phyloP scores from a whole-genome alignment of 1,284 basidiomycete genomes.

The Pascua sp. region DNA sequence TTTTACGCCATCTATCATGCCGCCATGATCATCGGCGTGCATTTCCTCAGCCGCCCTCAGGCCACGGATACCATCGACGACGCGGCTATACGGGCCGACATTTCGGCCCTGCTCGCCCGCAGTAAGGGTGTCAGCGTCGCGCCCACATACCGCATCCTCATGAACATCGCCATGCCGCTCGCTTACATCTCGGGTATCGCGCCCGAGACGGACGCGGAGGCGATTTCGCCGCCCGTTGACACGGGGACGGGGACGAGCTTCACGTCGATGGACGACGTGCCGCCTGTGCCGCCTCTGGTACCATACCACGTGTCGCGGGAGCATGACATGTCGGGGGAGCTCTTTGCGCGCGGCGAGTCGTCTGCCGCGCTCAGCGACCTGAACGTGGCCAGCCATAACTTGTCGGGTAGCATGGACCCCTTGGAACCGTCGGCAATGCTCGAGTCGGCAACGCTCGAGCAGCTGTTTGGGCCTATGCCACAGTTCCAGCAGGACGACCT shows the following conservation, averaged over 20 bases:
- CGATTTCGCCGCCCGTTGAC: no score
- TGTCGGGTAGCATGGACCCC: no score
- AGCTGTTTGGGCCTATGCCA: conserved; percentile 12
- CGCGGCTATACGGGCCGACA: no score
- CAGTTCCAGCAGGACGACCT: background rate
- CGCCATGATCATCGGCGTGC: conserved; percentile 18
- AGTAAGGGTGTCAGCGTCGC: conserved; percentile 11
- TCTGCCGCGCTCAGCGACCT: background rate
- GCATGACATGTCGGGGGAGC: no score
- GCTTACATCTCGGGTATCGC: conserved; percentile 16
- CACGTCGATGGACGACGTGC: no score
- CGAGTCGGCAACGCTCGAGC: conserved; percentile 2
- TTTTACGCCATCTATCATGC: conserved; percentile 21
- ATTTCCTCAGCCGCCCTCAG: conserved; percentile 16
- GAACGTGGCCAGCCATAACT: no score
- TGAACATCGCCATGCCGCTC: conserved; percentile 23
- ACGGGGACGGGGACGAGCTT: no score
- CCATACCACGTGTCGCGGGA: no score
- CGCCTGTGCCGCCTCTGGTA: no score
- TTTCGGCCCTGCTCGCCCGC: conserved; percentile 4
- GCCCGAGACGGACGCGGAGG: conserved; percentile 4
- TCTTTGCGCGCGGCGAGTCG: background rate
- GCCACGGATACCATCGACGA: background rate
- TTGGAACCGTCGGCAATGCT: background rate
- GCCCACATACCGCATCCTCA: conserved; percentile 21